phyloP scores from a whole-genome alignment of 306 rosid genomes.

The Begonia masoniana region DNA sequence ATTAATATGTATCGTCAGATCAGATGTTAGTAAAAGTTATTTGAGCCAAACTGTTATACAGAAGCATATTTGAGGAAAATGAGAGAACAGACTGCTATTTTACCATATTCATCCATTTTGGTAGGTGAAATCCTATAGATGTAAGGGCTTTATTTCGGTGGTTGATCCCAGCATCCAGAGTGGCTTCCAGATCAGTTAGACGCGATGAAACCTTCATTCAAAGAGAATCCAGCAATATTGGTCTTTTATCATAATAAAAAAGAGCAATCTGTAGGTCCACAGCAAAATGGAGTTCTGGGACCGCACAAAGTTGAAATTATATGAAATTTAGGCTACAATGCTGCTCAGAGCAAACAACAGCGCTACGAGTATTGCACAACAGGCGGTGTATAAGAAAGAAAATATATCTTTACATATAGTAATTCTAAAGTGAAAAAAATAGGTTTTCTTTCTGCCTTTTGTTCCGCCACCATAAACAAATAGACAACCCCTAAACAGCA shows the following conservation, averaged over 20 bases:
- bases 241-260: no score
- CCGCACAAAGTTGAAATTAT: neutral
- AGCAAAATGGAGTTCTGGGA: neutral
- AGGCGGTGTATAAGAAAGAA: neutral
- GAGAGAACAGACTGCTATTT: slow-evolving; percentile 2
- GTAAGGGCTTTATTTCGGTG: slow-evolving; percentile 89
- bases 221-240: neutral
- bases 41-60: neutral
- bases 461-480: no score
- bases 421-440: neutral
- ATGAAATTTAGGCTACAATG: neutral
- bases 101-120: slow-evolving; percentile 91
- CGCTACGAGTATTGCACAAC: neutral
- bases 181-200: slow-evolving; percentile 76
- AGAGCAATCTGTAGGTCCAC: no score
- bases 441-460: no score
- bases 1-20: neutral
- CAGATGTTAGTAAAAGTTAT: no score
- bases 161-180: slow-evolving; percentile 81
- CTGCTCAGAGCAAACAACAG: neutral
- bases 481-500: slow-evolving; percentile 7
- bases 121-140: slow-evolving; percentile 54
- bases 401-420: neutral
- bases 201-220: slow-evolving; percentile 63
- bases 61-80: slow-evolving; percentile 8